Percentiles rank a stretch among this genome's conserved stretches.
Conservation (phyloP, 148 eudicot genomes). For the Dianthus caryophyllus region DNA sequence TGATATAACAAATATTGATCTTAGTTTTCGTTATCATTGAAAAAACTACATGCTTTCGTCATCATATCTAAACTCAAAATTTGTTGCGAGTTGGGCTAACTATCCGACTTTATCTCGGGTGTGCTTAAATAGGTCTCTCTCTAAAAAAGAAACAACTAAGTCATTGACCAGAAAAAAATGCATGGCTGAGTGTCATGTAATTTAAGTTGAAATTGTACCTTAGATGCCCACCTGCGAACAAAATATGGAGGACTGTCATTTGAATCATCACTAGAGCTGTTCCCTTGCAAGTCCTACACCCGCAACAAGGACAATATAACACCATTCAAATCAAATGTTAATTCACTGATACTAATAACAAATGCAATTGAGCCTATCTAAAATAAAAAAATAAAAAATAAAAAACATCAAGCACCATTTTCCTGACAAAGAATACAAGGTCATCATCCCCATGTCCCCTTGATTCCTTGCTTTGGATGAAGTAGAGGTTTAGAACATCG, state of each 20-base stretch:
- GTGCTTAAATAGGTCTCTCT: no score
- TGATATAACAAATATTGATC: neutral
- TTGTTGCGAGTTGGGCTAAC: neutral
- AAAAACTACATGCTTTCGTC: neutral
- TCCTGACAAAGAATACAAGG: slow-evolving; percentile 80
- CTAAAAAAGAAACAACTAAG: neutral
- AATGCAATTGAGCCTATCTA: neutral
- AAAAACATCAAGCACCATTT: slow-evolving; percentile 44
- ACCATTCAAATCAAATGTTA: neutral
- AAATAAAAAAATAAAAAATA: slow-evolving; percentile 2
- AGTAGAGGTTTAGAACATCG: slow-evolving; percentile 68
- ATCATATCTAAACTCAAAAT: neutral
- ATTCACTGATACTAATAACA: neutral
- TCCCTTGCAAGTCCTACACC: slow-evolving; percentile 38
- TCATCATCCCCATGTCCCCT: slow-evolving; percentile 85
- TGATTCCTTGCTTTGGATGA: slow-evolving; percentile 60
- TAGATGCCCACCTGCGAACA: slow-evolving; percentile 98
- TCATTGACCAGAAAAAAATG: neutral
- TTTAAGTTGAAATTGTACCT: slow-evolving; percentile 49
- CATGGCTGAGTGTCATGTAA: neutral
- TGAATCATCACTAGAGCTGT: slow-evolving; percentile 37
- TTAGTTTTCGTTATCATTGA: neutral
- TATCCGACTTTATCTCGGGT: no score
- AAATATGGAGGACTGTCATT: slow-evolving; percentile 73
- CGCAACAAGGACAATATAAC: slow-evolving; percentile 2